phyloP scores from a whole-genome alignment of 2,329 filamentous ascomycete genomes.

The Colletotrichum gloeosporioides region DNA sequence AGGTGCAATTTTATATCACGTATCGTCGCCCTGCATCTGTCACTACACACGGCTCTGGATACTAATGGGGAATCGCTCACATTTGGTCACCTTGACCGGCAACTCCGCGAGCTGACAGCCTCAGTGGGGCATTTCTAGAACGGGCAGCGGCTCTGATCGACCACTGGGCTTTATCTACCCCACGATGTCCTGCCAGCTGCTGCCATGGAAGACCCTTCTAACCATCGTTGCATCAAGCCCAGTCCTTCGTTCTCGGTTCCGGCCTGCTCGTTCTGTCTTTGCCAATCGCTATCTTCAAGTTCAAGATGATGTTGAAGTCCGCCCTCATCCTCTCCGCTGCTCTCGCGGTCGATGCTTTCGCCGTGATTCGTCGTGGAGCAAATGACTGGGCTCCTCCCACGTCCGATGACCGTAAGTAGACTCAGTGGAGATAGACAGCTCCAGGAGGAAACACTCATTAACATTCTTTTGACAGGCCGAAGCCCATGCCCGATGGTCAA shows the following conservation, averaged over 20 bases:
- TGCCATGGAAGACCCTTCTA: not conserved
- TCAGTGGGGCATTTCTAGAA: not conserved
- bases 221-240: not conserved
- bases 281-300: not conserved
- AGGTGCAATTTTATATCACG: constrained; percentile 2
- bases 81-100: not conserved
- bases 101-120: not conserved
- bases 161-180: not conserved
- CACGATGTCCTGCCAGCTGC: not conserved
- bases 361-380: not conserved
- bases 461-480: constrained; percentile 4
- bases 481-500: constrained; percentile 30
- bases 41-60: not conserved
- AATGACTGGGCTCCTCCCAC: constrained; percentile 16
- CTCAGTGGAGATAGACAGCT: too few species aligned
- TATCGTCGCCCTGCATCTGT: not conserved
- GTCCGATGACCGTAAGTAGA: constrained; percentile 3
- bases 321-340: not conserved
- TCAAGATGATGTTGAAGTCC: constrained; percentile 5
- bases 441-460: not conserved
- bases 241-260: not conserved
- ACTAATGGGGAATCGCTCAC: constrained; percentile 1
- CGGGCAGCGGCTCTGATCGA: not conserved
- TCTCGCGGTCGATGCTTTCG: constrained; percentile 9
- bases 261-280: not conserved